A percentile compares a stretch with the other conserved stretches of the same genome.
phyloP scores from a whole-genome alignment of 148 eudicot species.

The Rhododendron henanense region DNA sequence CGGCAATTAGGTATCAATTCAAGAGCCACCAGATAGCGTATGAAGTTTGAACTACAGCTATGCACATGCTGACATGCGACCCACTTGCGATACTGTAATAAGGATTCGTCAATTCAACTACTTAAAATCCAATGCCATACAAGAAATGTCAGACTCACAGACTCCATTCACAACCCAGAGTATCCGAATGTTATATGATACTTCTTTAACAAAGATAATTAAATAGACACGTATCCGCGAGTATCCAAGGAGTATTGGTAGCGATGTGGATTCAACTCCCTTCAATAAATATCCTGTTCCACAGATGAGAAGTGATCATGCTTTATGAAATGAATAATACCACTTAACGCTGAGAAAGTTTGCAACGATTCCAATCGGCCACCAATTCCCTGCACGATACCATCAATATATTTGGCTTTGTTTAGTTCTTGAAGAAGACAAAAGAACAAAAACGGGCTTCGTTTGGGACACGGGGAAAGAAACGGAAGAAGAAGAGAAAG shows the following conservation, averaged over 20 bases:
- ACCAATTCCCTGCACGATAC: slow-evolving; percentile 31
- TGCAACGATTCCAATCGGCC: slow-evolving; percentile 21
- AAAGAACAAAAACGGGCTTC: neutral
- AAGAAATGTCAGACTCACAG: neutral
- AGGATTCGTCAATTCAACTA: neutral
- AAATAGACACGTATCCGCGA: neutral
- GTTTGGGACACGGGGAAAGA: neutral
- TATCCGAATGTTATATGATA: neutral
- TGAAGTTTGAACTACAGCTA: neutral
- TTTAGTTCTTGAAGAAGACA: neutral
- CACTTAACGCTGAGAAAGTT: slow-evolving; percentile 24
- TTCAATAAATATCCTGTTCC: neutral
- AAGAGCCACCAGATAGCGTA: neutral
- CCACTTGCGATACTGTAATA: neutral
- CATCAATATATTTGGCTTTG: neutral
- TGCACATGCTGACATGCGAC: neutral
- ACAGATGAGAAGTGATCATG: neutral
- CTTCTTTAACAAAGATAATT: neutral
- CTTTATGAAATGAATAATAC: neutral
- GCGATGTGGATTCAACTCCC: neutral
- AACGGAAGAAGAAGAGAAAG: neutral
- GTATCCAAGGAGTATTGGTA: neutral
- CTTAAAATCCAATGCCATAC: neutral
- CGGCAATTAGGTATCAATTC: neutral
- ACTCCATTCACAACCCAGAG: neutral